Base-by-base conservation (phyloP, 1,139 yeast species). In the Sugiyamaella pinicola region DNA sequence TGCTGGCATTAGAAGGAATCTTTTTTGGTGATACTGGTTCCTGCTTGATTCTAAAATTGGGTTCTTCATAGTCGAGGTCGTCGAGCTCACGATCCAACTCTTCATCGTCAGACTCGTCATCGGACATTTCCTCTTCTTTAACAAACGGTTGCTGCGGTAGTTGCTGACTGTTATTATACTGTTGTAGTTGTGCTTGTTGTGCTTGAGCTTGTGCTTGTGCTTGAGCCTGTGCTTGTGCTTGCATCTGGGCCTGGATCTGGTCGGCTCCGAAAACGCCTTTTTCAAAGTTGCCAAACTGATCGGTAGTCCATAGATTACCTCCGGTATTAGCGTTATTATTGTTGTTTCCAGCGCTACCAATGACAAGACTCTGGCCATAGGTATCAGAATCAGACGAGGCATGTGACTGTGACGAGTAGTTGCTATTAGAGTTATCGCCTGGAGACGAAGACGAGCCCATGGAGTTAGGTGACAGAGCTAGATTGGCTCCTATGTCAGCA, bases 381-480 rank as follows among this genome's bases (percentile, higher is more conserved):
- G 47, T 33, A 10, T 46, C 49, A 18, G 43, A 37, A 37, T 46
- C 49, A 3, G 49, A 45, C 12, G 49, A 37, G 13, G 21, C 40
- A 19, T 46, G 15, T 4, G 47, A 43, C 21, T 40, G 44, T 9
- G 49, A 45, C 4, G 51, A 47, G 21, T 15, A 39, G 18, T 47
- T 19, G 15, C 51, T 43, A 31, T 39, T 40, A 8, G 49, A 46
- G 21, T 37, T 46, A 21, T 28, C 46, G 13, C 31, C 46, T 18
- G 51, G 51, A 9, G 44, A 38, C 3, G 49, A 31, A 2, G 45
- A 44, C 4, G 54, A 49, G 12, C n/a, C 31, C 5, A 39, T 26
- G 5, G 53, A 51, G 34, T 39, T 43, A 10, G 53, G 53, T 2
- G 53, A 49, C 18, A 43, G 12, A 7, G 21, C 47, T 19, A 37